phyloP scores from a whole-genome alignment of 768 basidiomycete genomes.

The Gyrodon lividus region DNA sequence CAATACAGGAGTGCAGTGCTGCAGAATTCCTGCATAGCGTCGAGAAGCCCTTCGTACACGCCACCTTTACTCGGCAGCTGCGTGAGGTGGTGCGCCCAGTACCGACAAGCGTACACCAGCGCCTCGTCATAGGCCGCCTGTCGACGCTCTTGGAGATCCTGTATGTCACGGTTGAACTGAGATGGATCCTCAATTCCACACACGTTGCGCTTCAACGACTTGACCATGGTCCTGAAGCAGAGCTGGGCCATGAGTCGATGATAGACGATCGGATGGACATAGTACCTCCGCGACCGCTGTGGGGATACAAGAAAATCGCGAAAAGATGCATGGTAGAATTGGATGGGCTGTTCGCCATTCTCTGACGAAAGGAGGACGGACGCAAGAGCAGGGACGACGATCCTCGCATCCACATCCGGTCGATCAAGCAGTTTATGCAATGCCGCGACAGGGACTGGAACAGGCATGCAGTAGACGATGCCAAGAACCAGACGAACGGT shows the following conservation, averaged over 20 bases:
- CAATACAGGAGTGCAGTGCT: slow-evolving; percentile 14
- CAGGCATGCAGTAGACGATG: slow-evolving; percentile 16
- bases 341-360: slow-evolving; percentile 13
- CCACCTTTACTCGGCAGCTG: slow-evolving; percentile 9
- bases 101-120: slow-evolving; percentile 17
- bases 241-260: slow-evolving; percentile 17
- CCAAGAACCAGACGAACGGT: slow-evolving; percentile 17
- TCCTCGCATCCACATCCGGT: slow-evolving; percentile 15
- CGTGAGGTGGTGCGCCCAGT: slow-evolving; percentile 16
- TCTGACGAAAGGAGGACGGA: slow-evolving; percentile 17
- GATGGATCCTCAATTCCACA: slow-evolving; percentile 16
- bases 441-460: slow-evolving; percentile 11
- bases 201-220: slow-evolving; percentile 14
- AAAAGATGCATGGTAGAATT: slow-evolving; percentile 22
- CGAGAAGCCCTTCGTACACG: slow-evolving; percentile 10
- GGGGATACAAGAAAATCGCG: slow-evolving; percentile 19
- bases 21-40: slow-evolving; percentile 11
- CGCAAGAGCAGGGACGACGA: slow-evolving; percentile 19
- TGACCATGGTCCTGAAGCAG: slow-evolving; percentile 15
- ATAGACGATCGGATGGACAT: slow-evolving; percentile 7
- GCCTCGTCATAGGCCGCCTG: slow-evolving; percentile 9
- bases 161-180: slow-evolving; percentile 11
- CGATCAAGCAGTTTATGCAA: slow-evolving; percentile 9
- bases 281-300: slow-evolving; percentile 15
- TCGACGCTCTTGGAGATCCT: slow-evolving; percentile 10